Evolutionary conservation across 2,329 filamentous ascomycete species (phyloP), one percentile per base, ranked within the genome.

Genomic region (Ceratocystis diversiconidia): DNA sequence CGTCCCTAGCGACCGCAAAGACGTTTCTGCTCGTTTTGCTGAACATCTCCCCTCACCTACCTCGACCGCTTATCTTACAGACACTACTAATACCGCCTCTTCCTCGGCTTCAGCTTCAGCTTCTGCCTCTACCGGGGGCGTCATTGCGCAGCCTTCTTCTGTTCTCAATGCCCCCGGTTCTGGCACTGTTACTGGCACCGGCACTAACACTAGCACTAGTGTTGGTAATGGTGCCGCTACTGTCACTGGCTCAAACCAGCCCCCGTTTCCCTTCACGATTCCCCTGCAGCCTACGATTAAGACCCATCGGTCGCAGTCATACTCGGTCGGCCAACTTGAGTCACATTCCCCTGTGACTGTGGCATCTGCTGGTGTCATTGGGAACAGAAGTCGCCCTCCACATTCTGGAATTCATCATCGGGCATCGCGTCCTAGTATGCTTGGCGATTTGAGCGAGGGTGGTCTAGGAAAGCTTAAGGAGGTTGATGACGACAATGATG

Each of bases 301-400:
- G 75, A 91, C 90, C 0, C 94, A 95, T 71, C 86, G 94, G 55
- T 99, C 94, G 5, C 90, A 96, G 74, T 97, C 94, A 3, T 97
- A 97, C 75, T 97, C 92, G 0, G 92, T 95, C 61, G 92, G 92
- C 3, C 92, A 96, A 73, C 79, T 91, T 68, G 91, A 96, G 64
- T 82, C 86, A 0, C 89, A 92, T 67, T 76, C 76, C 1, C 71
- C 76, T 15, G 71, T 74, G 2, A 70, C 77, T 30, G 71, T 75
- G 1, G 75, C 80, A 73, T 76, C 74, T 65, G 73, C 79, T 2
- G 76, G 81, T 3, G 75, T 81, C 2, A 75, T 80, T 25, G 73
- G 83, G 12, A 77, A 80, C n/a, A 79, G 83, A 61, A 75, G 79
- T 61, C 79, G 82, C 62, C 72, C 78, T 2, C 69, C 69, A 44